phyloP scores from a whole-genome alignment of 1,139 yeast species.

The Pichia sp. region DNA sequence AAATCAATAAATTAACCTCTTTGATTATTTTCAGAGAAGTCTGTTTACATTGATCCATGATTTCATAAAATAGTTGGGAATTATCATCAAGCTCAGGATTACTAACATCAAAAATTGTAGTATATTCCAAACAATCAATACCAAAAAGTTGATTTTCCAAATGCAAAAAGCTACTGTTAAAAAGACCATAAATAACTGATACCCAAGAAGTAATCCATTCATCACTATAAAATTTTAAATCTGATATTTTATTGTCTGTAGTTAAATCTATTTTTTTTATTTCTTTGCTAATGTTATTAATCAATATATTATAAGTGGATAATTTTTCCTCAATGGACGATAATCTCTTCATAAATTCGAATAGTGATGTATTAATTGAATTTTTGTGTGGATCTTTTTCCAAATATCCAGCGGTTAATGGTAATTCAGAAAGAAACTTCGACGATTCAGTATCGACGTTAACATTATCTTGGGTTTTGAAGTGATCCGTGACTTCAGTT shows the following conservation, averaged over 20 bases:
- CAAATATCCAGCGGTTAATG: background rate
- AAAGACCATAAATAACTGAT: constrained; percentile 24
- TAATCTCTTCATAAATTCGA: constrained; percentile 19
- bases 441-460: background rate
- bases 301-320: constrained; percentile 1
- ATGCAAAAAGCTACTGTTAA: constrained; percentile 21
- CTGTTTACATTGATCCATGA: constrained; percentile 20
- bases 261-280: constrained; percentile 3
- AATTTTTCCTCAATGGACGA: constrained; percentile 6
- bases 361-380: constrained; percentile 11
- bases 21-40: constrained; percentile 21
- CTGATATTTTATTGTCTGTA: constrained; percentile 8
- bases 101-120: constrained; percentile 20
- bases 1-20: constrained; percentile 22
- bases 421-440: background rate
- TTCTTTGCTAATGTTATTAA: constrained; percentile 5
- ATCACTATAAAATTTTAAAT: constrained; percentile 15
- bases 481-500: constrained; percentile 11
- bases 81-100: constrained; percentile 18
- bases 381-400: background rate
- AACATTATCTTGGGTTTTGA: constrained; percentile 8
- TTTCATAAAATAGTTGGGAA: constrained; percentile 17
- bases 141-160: constrained; percentile 24
- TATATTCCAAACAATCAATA: constrained; percentile 20
- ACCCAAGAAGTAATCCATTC: constrained; percentile 25